phyloP scores from a whole-genome alignment of 2,329 filamentous ascomycete species.

The Thelonectria rubi region DNA sequence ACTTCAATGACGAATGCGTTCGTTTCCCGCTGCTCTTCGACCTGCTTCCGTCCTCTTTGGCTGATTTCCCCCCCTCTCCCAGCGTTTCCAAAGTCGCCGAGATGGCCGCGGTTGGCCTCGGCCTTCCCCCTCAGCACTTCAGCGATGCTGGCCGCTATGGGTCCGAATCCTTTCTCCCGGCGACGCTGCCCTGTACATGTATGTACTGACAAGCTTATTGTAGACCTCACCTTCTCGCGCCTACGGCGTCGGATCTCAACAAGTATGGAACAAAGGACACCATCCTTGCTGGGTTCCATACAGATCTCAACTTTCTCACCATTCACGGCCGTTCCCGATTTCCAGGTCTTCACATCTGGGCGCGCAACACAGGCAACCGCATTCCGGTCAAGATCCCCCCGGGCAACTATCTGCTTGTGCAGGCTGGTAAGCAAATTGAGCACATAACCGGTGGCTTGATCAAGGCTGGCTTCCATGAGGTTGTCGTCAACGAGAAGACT shows the following conservation, averaged over 20 bases:
- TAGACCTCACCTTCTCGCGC: conserved; percentile 69
- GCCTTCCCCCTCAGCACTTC: conserved; percentile 61
- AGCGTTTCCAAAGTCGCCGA: conserved; percentile 66
- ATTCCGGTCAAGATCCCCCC: conserved; percentile 67
- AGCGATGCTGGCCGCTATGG: conserved; percentile 65
- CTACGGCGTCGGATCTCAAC: conserved; percentile 65
- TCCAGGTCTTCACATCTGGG: conserved; percentile 70
- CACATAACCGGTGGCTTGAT: conserved; percentile 68
- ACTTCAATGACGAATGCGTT: conserved; percentile 68
- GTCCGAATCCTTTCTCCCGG: conserved; percentile 42
- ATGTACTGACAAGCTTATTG: background rate
- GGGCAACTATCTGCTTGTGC: conserved; percentile 67
- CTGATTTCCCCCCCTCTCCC: background rate
- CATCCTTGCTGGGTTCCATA: conserved; percentile 71
- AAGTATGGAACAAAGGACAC: conserved; percentile 64
- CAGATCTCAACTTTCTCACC: conserved; percentile 71
- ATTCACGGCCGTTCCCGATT: conserved; percentile 71
- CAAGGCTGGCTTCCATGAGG: conserved; percentile 70
- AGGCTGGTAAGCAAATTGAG: conserved; percentile 71
- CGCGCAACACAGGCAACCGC: conserved; percentile 67
- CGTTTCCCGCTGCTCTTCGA: conserved; percentile 39
- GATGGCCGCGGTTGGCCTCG: conserved; percentile 67
- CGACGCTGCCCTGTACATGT: background rate
- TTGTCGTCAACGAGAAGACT: conserved; percentile 65
- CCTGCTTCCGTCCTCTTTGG: too few species aligned